phyloP scores from a whole-genome alignment of 352 stramenopile genomes.

The Globisporangium sylvaticum region DNA sequence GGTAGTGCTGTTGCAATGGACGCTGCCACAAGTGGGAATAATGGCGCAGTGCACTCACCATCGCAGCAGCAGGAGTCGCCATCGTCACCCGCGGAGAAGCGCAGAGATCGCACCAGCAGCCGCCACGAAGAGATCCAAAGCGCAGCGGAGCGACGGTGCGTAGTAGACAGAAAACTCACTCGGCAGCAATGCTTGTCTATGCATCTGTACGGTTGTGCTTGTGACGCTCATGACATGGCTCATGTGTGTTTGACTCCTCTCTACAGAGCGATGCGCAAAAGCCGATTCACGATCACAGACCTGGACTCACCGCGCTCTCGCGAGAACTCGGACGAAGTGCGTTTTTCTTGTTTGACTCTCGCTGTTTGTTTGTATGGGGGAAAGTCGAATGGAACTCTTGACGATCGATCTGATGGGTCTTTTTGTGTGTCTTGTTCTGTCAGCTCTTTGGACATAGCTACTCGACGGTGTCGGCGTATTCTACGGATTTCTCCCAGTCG shows the following conservation, averaged over 20 bases:
- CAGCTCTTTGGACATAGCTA: slow-evolving; percentile 14
- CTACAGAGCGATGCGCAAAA: slow-evolving; percentile 61
- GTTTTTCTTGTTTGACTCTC: slow-evolving; percentile 7
- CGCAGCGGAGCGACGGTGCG: neutral
- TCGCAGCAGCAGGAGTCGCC: neutral
- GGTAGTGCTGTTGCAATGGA: neutral
- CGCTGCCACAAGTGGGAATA: neutral
- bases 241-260: neutral
- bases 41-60: neutral
- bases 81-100: neutral
- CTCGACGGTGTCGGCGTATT: slow-evolving; percentile 9
- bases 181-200: neutral
- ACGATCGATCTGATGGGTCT: too few species aligned
- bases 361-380: neutral
- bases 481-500: slow-evolving; percentile 4
- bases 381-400: too few species aligned
- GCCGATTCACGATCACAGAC: slow-evolving; percentile 85
- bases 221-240: neutral
- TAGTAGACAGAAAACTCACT: neutral
- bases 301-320: slow-evolving; percentile 55
- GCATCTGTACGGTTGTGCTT: neutral
- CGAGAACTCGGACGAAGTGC: slow-evolving; percentile 54
- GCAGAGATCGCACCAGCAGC: neutral
- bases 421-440: slow-evolving; percentile 8
- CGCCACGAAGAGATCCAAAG: neutral